Evolutionary conservation across 108 stramenopile genomes (phyloP).

Genomic region (Discostella stelligeroides): DNA sequence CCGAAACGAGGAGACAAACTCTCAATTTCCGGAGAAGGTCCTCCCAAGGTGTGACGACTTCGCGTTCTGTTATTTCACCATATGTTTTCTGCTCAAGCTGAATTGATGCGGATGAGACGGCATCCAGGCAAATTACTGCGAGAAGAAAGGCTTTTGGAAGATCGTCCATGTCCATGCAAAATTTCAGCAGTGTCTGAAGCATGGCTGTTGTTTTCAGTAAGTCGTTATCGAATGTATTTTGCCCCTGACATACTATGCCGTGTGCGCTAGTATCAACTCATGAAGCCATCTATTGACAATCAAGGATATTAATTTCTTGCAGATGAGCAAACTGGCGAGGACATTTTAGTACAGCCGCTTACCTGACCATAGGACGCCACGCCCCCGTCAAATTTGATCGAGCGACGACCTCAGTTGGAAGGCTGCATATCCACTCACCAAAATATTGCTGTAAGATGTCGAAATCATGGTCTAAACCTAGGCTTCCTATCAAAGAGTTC

Average conservation of each 20-base stretch:
- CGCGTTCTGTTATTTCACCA: slow-evolving; percentile 51
- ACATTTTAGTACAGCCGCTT: neutral
- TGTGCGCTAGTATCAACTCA: slow-evolving; percentile 50
- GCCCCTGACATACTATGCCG: slow-evolving; percentile 29
- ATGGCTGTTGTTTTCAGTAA: slow-evolving; percentile 21
- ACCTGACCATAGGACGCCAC: slow-evolving; percentile 60
- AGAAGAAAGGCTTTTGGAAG: slow-evolving; percentile 74
- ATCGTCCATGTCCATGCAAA: slow-evolving; percentile 68
- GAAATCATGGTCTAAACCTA: slow-evolving; percentile 62
- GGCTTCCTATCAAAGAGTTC: slow-evolving; percentile 58
- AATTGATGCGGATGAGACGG: slow-evolving; percentile 54
- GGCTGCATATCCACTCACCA: slow-evolving; percentile 78
- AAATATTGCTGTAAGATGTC: slow-evolving; percentile 72
- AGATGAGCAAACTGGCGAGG: neutral
- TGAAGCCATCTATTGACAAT: slow-evolving; percentile 60
- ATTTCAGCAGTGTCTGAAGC: slow-evolving; percentile 56
- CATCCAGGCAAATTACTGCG: slow-evolving; percentile 68
- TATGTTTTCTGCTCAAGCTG: slow-evolving; percentile 72
- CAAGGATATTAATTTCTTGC: neutral
- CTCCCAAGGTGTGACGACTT: slow-evolving; percentile 61
- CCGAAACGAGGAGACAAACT: slow-evolving; percentile 68
- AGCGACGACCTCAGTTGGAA: slow-evolving; percentile 50
- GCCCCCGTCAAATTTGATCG: slow-evolving; percentile 57
- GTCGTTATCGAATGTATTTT: slow-evolving; percentile 6
- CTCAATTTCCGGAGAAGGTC: slow-evolving; percentile 71